Evolutionary conservation across 2,329 filamentous ascomycete genomes (phyloP), one percentile per base, ranked within the genome.

Genomic region (Pseudogymnoascus verrucosus): DNA sequence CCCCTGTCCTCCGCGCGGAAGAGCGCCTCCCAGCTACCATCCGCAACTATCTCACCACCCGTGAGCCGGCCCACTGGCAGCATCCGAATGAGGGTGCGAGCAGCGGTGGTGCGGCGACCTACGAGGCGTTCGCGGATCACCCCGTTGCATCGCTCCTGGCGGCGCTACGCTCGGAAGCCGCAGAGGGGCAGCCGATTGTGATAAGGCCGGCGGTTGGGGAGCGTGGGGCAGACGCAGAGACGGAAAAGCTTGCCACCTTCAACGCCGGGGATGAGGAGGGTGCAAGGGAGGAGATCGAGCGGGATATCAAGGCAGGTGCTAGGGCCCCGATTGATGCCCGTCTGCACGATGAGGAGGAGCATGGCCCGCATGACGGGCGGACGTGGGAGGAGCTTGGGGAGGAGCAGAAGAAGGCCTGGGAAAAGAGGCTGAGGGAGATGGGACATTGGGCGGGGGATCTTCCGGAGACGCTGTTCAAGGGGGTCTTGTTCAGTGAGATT

Each of bases 401-500:
- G 8, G 64, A 66, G 40, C 68, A 75, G 66, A 71, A 68, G 61
- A 65, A 69, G 51, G 60, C 34, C 1, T 75, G 72, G 73, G 69
- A 69, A 61, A 60, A 66, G 65, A 71, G 67, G 62, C 63, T 75
- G 40, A 71, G 67, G 60, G 67, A 70, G 10, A 70, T 70, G n/a
- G 73, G 71, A 0, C 68, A 74, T 21, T 73, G 72, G 73, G 70
- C 67, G 4, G 72, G 72, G 62, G 73, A 67, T 19, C 65, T 71
- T 62, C 68, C 68, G 5, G 70, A 71, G 61, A 66, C 69, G 12
- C 64, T 75, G 16, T 67, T 74, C 8, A 73, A 73, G 63, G 72
- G 72, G 0, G 68, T 74, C 1, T 36, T 74, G 6, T 75, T 74
- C 70, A 69, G 71, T 19, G 71, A 73, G 63, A 57, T 74, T 44